Percentiles rank a stretch among this genome's conserved stretches.
Conservation (phyloP, 2,329 filamentous ascomycete genomes). For the Sordariomycetes sp. region DNA sequence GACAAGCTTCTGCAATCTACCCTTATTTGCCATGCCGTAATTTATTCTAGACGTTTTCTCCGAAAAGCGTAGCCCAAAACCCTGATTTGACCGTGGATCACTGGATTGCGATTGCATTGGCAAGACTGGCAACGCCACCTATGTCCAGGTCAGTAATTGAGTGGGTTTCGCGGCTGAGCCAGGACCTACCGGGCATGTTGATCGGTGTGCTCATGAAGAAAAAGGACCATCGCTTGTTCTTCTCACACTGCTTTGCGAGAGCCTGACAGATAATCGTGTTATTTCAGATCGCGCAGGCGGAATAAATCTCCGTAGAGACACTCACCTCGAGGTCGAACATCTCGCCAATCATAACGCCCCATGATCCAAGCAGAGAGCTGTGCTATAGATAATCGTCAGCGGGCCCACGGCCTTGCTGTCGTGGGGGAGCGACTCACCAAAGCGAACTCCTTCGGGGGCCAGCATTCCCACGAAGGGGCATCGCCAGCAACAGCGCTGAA, state of each 20-base stretch:
- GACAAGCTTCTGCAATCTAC: not conserved
- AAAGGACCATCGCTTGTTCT: conserved; percentile 23
- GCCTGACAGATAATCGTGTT: not conserved
- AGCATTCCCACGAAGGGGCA: conserved; percentile 39
- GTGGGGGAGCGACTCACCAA: conserved; percentile 22
- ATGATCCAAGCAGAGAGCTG: conserved; percentile 35
- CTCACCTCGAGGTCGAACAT: conserved; percentile 30
- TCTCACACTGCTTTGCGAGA: conserved; percentile 20
- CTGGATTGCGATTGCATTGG: not conserved
- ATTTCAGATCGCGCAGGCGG: too few species aligned
- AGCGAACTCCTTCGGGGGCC: conserved; percentile 17
- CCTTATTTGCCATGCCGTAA: too few species aligned
- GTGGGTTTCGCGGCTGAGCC: not conserved
- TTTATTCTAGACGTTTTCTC: too few species aligned
- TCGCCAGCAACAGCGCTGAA: conserved; percentile 49
- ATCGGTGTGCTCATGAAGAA: conserved; percentile 27
- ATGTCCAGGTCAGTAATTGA: not conserved
- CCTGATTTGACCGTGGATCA: not conserved
- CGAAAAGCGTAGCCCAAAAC: too few species aligned
- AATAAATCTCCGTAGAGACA: too few species aligned
- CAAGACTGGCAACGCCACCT: not conserved
- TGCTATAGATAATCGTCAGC: not conserved
- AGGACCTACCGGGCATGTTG: conserved; percentile 12
- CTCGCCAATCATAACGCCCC: conserved; percentile 40
- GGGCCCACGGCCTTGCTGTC: not conserved